These are phyloP conservation scores for Dianthus caryophyllus DNA, from an alignment of 148 eudicot genomes.

Conservation along the genomic window DNA sequence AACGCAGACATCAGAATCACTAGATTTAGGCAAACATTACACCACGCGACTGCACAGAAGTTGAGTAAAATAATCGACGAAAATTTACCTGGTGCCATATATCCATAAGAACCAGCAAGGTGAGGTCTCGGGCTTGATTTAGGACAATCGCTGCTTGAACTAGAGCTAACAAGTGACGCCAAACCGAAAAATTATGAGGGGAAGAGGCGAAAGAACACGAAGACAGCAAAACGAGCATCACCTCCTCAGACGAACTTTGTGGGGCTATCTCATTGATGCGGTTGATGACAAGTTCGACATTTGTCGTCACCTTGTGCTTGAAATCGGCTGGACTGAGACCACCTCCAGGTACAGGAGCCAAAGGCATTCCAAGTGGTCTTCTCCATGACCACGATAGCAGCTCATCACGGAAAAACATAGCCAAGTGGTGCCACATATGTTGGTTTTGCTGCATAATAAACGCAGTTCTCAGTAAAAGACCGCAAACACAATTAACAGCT, in stretches of 20 bases:
- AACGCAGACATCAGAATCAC: too few relatives aligned
- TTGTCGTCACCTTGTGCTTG: conserved; percentile 71
- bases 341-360: conserved; percentile 72
- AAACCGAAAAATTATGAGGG: too few relatives aligned
- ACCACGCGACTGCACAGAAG: too few relatives aligned
- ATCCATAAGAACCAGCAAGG: too few relatives aligned
- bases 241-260: conserved; percentile 85
- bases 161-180: conserved; percentile 50
- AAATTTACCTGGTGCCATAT: too few relatives aligned
- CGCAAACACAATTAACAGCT: neutral
- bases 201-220: too few relatives aligned
- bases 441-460: conserved; percentile 72
- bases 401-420: conserved; percentile 99
- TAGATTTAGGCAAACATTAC: too few relatives aligned
- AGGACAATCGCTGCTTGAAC: too few relatives aligned
- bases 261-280: conserved; percentile 77
- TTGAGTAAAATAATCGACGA: too few relatives aligned
- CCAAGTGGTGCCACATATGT: conserved; percentile 93
- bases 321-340: conserved; percentile 74
- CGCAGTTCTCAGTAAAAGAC: conserved; percentile 7
- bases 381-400: conserved; percentile 98
- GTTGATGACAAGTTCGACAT: conserved; percentile 69
- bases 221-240: conserved; percentile 17
- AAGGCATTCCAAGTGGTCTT: conserved; percentile 85
- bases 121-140: too few relatives aligned